Base-by-base conservation (phyloP, 768 basidiomycete species). In the Fistulinella prunicolor region DNA sequence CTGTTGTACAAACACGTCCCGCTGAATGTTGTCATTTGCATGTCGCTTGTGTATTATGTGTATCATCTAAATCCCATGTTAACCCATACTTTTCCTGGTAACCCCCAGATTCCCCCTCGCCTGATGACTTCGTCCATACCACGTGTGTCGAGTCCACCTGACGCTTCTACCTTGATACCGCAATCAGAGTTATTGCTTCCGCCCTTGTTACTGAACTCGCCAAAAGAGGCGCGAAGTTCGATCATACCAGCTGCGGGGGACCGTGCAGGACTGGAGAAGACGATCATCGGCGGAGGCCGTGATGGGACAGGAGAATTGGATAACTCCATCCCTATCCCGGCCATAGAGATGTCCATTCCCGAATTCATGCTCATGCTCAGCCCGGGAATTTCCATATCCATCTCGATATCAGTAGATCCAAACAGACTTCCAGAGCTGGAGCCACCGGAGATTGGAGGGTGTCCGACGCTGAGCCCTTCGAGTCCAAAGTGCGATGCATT, bases 101-200 rank as follows among this genome's bases (percentile, higher is more conserved):
- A 60, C 4, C 86, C 81, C 46, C 88, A 74, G 9, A 77, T 68
- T 6, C 89, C 88, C 4, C 89, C 89, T 14, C 89, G 73, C 39
- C 89, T 74, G 53, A 81, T 79, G 30, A 81, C 73, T 60, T 91
- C 87, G 55, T 88, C 87, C 59, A 90, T 66, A 20, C 70, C 70
- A 29, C 79, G 76, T 9, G 68, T 62, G 46, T 80, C 76, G 39
- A 82, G 49, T 47, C 81, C 82, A 26, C 69, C 64, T 3, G 51
- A 45, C 16, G 57, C 51, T 44, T 63, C 61, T 22, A 64, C 50
- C 34, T 47, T 56, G 21, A 70, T 32, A n/a, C 57, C 52, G 28
- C 55, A 64, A 41, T 59, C 61, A 38, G 54, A 46, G 17, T 50
- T 42, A 26, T 24, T 26, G n/a, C 42, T 43, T 22, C 56, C 59